Evolutionary conservation across 371 early-diverging fungal genomes (phyloP).

Genomic region (Mucor plumbeus): DNA sequence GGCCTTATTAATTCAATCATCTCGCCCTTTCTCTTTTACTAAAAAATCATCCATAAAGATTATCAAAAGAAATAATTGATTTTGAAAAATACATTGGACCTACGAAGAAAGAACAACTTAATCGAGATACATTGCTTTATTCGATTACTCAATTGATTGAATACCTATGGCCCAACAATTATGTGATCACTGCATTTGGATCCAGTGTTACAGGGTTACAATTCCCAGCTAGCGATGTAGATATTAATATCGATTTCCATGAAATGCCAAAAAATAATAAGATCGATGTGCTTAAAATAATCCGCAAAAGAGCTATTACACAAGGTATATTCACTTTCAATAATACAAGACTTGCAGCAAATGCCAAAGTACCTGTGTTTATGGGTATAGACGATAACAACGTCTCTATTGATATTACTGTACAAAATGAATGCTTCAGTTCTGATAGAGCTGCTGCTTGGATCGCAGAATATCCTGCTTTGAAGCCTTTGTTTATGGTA

Average conservation of each 20-base stretch:
- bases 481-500: constrained; percentile 30
- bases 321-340: neutral
- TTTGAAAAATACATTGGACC: constrained; percentile 33
- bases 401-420: constrained; percentile 26
- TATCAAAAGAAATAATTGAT: constrained; percentile 32
- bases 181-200: constrained; percentile 19
- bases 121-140: constrained; percentile 11
- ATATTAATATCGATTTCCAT: constrained; percentile 26
- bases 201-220: constrained; percentile 30
- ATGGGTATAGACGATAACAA: constrained; percentile 5
- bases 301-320: constrained; percentile 8
- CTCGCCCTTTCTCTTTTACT: neutral
- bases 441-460: constrained; percentile 28
- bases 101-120: constrained; percentile 20
- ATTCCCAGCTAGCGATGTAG: constrained; percentile 35
- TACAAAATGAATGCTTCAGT: constrained; percentile 24
- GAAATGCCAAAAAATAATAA: neutral
- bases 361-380: constrained; percentile 28
- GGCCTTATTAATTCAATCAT: neutral
- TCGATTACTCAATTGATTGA: constrained; percentile 1
- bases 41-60: constrained; percentile 1
- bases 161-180: neutral
- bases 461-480: constrained; percentile 27
- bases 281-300: constrained; percentile 7
- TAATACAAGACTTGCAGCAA: neutral